phyloP scores from a whole-genome alignment of 176 grass and related monocot genomes.

The Phoenix roebelenii region DNA sequence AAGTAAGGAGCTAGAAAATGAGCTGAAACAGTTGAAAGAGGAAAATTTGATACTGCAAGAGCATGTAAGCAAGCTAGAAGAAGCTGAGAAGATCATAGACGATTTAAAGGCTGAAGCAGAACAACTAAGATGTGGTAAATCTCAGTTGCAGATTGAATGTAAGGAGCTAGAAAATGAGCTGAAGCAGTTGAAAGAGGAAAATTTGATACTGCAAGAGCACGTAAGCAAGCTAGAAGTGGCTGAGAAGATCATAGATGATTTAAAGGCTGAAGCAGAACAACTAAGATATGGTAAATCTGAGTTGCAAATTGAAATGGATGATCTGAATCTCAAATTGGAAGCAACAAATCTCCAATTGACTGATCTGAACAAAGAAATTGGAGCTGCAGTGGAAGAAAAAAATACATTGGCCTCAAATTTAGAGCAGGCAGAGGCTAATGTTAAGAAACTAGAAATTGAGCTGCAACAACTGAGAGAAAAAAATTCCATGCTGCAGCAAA shows the following conservation, averaged over 20 bases:
- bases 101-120: slow-evolving; percentile 3
- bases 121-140: slow-evolving; percentile 9
- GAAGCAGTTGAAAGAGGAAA: slow-evolving; percentile 24
- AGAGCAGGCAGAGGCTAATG: slow-evolving; percentile 18
- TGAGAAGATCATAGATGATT: slow-evolving; percentile 8
- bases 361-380: slow-evolving; percentile 33
- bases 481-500: neutral
- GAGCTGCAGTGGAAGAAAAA: slow-evolving; percentile 26
- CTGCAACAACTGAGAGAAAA: no score
- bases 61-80: neutral
- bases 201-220: slow-evolving; percentile 14
- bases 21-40: slow-evolving; percentile 33
- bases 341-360: neutral
- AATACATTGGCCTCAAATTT: slow-evolving; percentile 22
- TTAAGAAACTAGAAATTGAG: no score
- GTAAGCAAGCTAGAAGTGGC: neutral
- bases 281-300: neutral
- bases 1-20: neutral
- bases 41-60: slow-evolving; percentile 21
- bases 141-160: slow-evolving; percentile 4
- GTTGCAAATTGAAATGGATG: slow-evolving; percentile 4
- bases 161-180: slow-evolving; percentile 39
- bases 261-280: neutral
- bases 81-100: slow-evolving; percentile 9
- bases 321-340: neutral